Base-by-base conservation (phyloP, 2,329 filamentous ascomycete genomes). In the Periconia macrospinosa region DNA sequence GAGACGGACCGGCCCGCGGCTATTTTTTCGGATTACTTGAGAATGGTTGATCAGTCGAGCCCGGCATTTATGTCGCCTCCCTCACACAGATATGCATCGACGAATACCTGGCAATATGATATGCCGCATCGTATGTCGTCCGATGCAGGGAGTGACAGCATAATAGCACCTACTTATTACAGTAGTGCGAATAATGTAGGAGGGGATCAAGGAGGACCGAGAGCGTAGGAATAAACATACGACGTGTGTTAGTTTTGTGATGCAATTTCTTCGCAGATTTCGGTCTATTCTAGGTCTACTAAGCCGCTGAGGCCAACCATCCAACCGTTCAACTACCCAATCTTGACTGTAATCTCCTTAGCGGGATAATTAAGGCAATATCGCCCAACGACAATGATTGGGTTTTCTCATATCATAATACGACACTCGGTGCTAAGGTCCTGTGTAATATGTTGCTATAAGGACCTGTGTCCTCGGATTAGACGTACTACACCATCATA, bases 1-100 rank as follows among this genome's bases (percentile, higher is more conserved):
- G 64, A 55, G 53, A 49, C 61, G 53, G 63, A 49, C 42, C 61
- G 63, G 20, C 56, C 60, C 54, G 58, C 50, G 11, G 49, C 55
- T 43, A 50, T 56, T 42, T 23, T 58, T 11, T 50, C 55, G 42
- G 57, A 62, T 35, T 47, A 56, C 17, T 41, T 35, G 11, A 15
- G 14, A 23, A 14, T 19, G 15, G 14, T 11, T 44, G 19, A 23
- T 15, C 13, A 44, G 6, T 5, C 19, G 15, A 37, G 11, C 5
- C 33, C 33, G 33, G 5, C 11, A 14, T 37, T 6, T 37, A 37
- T n/a, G 15, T 37, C 33, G 33, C 15, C 33, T 13, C 11, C 11
- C 5, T 37, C 33, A 13, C 33, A 13, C 3, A 37, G 33, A 18
- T 19, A 47, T 43, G 46, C 42, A 41, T 41, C 44, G n/a, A 50